Conservation (phyloP, 2,329 filamentous ascomycete genomes). For the Pestalotiopsis sp. region DNA sequence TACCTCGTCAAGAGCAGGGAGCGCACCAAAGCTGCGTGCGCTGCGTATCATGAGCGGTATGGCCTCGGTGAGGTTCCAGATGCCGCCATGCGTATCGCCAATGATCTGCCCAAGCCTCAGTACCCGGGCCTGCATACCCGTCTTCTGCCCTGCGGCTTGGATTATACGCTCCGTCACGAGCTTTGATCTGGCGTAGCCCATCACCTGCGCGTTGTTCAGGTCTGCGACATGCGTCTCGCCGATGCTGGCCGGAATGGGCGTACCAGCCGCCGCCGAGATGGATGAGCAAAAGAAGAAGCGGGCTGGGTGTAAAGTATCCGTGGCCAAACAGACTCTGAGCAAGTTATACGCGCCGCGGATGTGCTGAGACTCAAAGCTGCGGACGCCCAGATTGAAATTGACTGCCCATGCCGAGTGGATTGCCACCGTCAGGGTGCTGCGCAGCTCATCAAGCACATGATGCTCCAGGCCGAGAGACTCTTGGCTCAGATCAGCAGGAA, state of each 20-base stretch:
- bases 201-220: constrained; percentile 44
- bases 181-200: constrained; percentile 55
- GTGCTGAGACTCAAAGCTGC: constrained; percentile 48
- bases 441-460: constrained; percentile 28
- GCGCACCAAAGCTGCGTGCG: constrained; percentile 45
- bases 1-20: constrained; percentile 45
- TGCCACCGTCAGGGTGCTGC: constrained; percentile 39
- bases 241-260: constrained; percentile 37
- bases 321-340: constrained; percentile 40
- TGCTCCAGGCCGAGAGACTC: constrained; percentile 40
- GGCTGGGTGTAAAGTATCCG: constrained; percentile 34
- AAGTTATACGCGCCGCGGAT: constrained; percentile 49
- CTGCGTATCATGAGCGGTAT: constrained; percentile 51
- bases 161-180: constrained; percentile 50
- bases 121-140: constrained; percentile 36
- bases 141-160: constrained; percentile 29
- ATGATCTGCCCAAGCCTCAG: constrained; percentile 48
- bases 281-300: constrained; percentile 48
- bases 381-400: constrained; percentile 54
- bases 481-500: constrained; percentile 43
- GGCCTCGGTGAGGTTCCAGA: constrained; percentile 53
- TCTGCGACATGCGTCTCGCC: constrained; percentile 38
- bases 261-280: constrained; percentile 42
- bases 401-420: constrained; percentile 58
- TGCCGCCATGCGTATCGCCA: constrained; percentile 45